A percentile compares a stretch with the other conserved stretches of the same genome.
Evolutionary conservation across 108 stramenopile species (phyloP).

Genomic region (Pinguiococcus pyrenoidosus): DNA sequence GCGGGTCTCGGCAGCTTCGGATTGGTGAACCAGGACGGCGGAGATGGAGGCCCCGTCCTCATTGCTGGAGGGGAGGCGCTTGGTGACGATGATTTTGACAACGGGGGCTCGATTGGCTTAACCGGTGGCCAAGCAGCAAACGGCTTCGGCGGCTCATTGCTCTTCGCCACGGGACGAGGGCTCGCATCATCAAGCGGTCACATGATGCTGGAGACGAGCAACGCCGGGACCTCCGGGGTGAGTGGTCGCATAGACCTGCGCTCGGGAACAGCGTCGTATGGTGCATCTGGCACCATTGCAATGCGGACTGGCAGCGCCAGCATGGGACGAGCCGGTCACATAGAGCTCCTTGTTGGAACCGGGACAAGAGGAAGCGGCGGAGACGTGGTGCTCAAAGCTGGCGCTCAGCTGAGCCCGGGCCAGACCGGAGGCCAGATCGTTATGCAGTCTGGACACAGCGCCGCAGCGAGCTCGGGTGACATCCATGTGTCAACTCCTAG

Average conservation of each 20-base stretch:
- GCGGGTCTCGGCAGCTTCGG: too few species aligned
- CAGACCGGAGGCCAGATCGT: conserved; percentile 13
- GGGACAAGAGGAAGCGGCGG: background rate
- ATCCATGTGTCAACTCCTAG: conserved; percentile 15
- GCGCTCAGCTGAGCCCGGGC: background rate
- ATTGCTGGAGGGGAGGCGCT: too few species aligned
- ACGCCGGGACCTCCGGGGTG: conserved; percentile 10
- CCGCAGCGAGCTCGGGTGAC: conserved; percentile 20
- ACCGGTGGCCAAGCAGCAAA: too few species aligned
- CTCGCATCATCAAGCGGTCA: background rate
- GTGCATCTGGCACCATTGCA: conserved; percentile 4
- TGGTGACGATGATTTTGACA: too few species aligned
- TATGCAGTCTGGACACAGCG: conserved; percentile 2
- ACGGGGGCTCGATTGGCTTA: too few species aligned
- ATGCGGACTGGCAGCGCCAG: background rate
- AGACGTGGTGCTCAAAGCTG: background rate
- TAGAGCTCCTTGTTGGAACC: background rate
- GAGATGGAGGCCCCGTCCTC: too few species aligned
- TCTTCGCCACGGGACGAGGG: too few species aligned
- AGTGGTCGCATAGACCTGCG: conserved; percentile 1
- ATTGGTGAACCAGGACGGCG: too few species aligned
- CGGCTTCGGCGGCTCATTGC: too few species aligned
- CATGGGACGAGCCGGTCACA: background rate
- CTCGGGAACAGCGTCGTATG: conserved; percentile 9
- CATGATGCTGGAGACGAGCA: conserved; percentile 6